Percentiles rank a stretch among this genome's conserved stretches.
phyloP scores from a whole-genome alignment of 345 rosid genomes.

The Corchorus capsularis region DNA sequence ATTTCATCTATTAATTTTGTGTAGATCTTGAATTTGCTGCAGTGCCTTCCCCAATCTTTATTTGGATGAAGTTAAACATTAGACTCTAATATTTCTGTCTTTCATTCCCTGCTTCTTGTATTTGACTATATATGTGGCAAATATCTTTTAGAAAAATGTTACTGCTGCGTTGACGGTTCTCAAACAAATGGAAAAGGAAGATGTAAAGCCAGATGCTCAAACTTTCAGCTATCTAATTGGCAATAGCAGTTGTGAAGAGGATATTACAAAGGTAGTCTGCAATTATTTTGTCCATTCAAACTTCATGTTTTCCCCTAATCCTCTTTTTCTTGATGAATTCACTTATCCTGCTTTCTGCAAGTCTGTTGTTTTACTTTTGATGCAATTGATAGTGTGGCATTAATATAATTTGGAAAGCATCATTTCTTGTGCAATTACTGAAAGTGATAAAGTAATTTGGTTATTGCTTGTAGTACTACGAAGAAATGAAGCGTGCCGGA shows the following conservation, averaged over 20 bases:
- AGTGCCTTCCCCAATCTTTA: background rate
- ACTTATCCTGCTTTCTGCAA: background rate
- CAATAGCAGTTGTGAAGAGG: constrained; percentile 54
- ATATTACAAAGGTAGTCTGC: constrained; percentile 61
- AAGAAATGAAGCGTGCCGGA: constrained; percentile 47
- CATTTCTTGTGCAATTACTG: background rate
- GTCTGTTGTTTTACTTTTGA: background rate
- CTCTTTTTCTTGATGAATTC: background rate
- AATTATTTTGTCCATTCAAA: constrained; percentile 6
- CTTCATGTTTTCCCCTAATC: background rate
- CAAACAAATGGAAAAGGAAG: constrained; percentile 68
- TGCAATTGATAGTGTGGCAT: constrained; percentile 5
- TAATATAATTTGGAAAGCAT: background rate
- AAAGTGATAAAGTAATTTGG: constrained; percentile 18
- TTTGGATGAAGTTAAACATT: background rate
- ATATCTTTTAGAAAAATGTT: constrained; percentile 55
- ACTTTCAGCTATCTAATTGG: constrained; percentile 69
- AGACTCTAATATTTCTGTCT: background rate
- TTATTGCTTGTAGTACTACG: constrained; percentile 48
- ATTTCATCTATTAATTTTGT: background rate
- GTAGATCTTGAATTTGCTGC: background rate
- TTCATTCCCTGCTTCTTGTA: background rate
- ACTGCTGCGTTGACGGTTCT: constrained; percentile 51
- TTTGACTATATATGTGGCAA: constrained; percentile 18
- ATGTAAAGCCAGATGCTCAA: constrained; percentile 70